Base-by-base conservation (phyloP, 2,329 filamentous ascomycete genomes). In the Trichoderma sp. region DNA sequence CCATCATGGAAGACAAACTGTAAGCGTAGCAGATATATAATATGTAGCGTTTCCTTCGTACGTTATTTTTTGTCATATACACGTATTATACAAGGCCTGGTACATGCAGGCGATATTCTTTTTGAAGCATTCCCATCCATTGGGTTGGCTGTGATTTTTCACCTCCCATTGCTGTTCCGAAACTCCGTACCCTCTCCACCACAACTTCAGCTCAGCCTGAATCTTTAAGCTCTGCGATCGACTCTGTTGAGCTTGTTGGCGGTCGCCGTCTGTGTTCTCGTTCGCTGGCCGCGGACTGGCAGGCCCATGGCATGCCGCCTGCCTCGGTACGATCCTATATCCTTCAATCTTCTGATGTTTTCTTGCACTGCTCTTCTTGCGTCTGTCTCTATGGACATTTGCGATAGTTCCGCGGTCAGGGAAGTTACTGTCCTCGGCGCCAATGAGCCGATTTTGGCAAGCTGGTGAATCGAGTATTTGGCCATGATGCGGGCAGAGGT, bases 361-460 rank as follows among this genome's bases (percentile, higher is more conserved):
- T 98, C 94, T 80, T 93, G 89, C 50, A 98, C 86, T 76, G 94
- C 87, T 82, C 93, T 90, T 81, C 91, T 88, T 78, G 97, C 88
- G 81, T 98, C 95, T 84, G 93, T 97, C 84, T 98, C 97, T 80
- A 98, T 94, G 76, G 93, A 97, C 94, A 99, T 95, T 73, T 92
- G 92, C 18, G 95, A 94, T 56, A 99, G 88, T 81, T 97, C 94
- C 68, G 93, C 93, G 27, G 93, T 97, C 76, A 99, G 88, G 71
- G 93, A 93, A 71, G 94, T 92, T 79, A 98, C 87, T 76, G 95
- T 95, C 83, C 93, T 92, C 76, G 92, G 91, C 62, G 91, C 89
- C 24, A 99, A 86, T 8, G 91, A 89, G 83, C 93, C 94, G 79
- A 98, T 88, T 81, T 92, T 93, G 78, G 94, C 93, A 75, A 91